Evolutionary conservation across 2,329 filamentous ascomycete genomes (phyloP).

Genomic region (Aspergillus chevalieri): DNA sequence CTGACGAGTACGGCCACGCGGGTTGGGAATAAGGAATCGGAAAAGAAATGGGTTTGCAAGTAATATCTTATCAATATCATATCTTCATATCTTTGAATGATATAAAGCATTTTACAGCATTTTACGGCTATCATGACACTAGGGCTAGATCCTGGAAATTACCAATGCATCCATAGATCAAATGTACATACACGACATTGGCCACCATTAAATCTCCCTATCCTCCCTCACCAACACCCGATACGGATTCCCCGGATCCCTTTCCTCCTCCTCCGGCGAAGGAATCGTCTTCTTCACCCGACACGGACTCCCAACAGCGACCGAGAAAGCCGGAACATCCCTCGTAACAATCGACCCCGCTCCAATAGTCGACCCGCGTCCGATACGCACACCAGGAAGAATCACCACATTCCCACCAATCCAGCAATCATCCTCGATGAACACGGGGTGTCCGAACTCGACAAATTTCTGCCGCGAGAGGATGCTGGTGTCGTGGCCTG

Average conservation of each 20-base stretch:
- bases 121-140: too few relatives aligned
- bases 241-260: slow-evolving; percentile 17
- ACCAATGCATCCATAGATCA: too few relatives aligned
- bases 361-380: slow-evolving; percentile 36
- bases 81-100: too few relatives aligned
- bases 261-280: slow-evolving; percentile 18
- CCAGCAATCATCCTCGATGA: slow-evolving; percentile 46
- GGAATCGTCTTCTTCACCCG: slow-evolving; percentile 18
- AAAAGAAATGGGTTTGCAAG: slow-evolving; percentile 59
- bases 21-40: slow-evolving; percentile 55
- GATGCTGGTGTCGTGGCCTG: slow-evolving; percentile 49
- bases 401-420: slow-evolving; percentile 45
- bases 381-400: slow-evolving; percentile 39
- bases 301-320: slow-evolving; percentile 22
- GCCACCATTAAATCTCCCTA: too few relatives aligned
- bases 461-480: slow-evolving; percentile 43
- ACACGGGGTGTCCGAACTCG: slow-evolving; percentile 45
- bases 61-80: slow-evolving; percentile 6
- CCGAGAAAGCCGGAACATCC: slow-evolving; percentile 26
- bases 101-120: too few relatives aligned
- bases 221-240: slow-evolving; percentile 8
- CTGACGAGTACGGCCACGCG: slow-evolving; percentile 60
- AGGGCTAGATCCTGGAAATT: too few relatives aligned
- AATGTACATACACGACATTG: too few relatives aligned
- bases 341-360: slow-evolving; percentile 37